Evolutionary conservation across 2,329 filamentous ascomycete genomes (phyloP).

Genomic region (Colletotrichum graminicola): DNA sequence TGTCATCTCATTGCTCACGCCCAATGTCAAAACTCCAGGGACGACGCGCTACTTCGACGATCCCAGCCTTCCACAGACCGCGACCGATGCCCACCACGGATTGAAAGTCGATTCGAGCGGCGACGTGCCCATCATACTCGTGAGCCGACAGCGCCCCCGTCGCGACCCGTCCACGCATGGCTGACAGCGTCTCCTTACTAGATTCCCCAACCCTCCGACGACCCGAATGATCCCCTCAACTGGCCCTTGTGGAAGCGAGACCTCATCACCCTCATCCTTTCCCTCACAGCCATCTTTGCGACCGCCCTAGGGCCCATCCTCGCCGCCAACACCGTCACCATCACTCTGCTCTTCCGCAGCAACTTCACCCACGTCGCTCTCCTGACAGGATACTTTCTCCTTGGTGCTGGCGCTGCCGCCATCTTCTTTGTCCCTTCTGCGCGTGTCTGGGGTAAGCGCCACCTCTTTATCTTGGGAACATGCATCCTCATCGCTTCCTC

Average conservation of each 20-base stretch:
- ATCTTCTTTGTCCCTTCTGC: conserved; percentile 89
- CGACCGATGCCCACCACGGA: conserved; percentile 55
- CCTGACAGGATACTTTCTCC: conserved; percentile 87
- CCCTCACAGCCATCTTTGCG: conserved; percentile 83
- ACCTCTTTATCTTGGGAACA: conserved; percentile 84
- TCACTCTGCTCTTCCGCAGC: conserved; percentile 74
- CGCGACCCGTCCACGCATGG: conserved; percentile 4
- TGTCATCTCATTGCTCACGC: conserved; percentile 26
- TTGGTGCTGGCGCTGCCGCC: conserved; percentile 84
- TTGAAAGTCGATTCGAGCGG: conserved; percentile 82
- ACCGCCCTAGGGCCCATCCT: conserved; percentile 88
- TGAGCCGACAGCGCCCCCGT: conserved; percentile 52
- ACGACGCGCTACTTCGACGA: conserved; percentile 76
- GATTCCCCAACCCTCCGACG: conserved; percentile 87
- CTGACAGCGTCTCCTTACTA: conserved; percentile 43
- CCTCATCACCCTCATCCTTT: conserved; percentile 82
- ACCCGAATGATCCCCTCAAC: conserved; percentile 87
- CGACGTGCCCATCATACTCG: conserved; percentile 78
- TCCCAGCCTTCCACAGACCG: conserved; percentile 60
- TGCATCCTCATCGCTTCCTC: conserved; percentile 79
- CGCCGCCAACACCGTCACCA: conserved; percentile 86
- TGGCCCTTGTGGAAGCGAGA: conserved; percentile 93
- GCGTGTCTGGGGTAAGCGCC: conserved; percentile 92
- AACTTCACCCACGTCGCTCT: conserved; percentile 83
- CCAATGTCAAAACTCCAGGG: conserved; percentile 53